Evolutionary conservation across 352 stramenopile genomes (phyloP), one percentile per base, ranked within the genome.

Genomic region (Pythium utonaiense): DNA sequence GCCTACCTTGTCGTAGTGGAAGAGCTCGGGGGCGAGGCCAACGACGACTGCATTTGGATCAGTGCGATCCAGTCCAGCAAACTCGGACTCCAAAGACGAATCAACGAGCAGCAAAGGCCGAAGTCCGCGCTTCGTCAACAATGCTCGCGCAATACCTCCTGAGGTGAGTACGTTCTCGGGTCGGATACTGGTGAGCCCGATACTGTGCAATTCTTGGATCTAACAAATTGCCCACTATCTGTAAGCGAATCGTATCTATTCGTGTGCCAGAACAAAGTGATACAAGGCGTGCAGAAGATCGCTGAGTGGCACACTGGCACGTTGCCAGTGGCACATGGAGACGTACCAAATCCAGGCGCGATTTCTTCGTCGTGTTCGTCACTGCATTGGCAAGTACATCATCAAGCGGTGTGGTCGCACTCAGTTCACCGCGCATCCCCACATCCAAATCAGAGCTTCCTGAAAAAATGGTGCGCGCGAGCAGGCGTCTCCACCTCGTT

Each of bases 361-460:
- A 88, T 44, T 84, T 86, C 55, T 76, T 88, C 33, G 78, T 88
- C n/a, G 75, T 88, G 53, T 88, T 88, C n/a, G 71, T 86, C 53
- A 88, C 78, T 88, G 36, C 28, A 48, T 22, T 9, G 22, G 13
- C 57, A 49, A 58, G 22, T 38, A 22, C 28, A n/a, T 21, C 27
- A 58, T 21, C 27, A 31, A 13, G 6, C 25, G 16, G 42, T 51
- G n/a, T 6, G 38, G 31, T 31, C 21, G 8, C 27, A 22, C 7
- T 16, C 22, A n/a, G 40, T 27, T 1, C 38, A 27, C 3, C 40
- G 40, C 40, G 40, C 40, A 47, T 47, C 40, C 40, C 38, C 40
- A 17, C n/a, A 47, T 47, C 40, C 19, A 47, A 47, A 47, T 44
- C 36, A 44, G 40, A 27, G 40, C 40, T 21, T 47, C 40, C n/a